Base-by-base conservation (phyloP, 306 rosid species). In the Lithocarpus polystachyus region DNA sequence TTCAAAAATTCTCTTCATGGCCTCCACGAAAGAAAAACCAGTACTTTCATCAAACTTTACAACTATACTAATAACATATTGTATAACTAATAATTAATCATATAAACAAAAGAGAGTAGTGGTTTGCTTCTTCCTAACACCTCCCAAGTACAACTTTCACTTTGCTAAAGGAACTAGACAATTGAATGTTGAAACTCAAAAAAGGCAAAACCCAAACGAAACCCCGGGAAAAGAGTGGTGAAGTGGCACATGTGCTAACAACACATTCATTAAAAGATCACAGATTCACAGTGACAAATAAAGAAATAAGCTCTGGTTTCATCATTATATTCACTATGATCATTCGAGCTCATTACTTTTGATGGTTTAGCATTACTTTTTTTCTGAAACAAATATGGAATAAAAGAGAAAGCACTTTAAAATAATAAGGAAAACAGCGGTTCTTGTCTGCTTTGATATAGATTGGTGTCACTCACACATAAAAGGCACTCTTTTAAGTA, bases 401-500 rank as follows among this genome's bases (percentile, higher is more conserved):
- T 74, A 78, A 80, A 83, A 54, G 53, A 5, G 23, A 31, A 68
- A 19, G 20, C 61, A 73, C 76, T 80, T 76, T 7, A 57, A 35
- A 51, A 6, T 64, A 35, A 57, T n/a, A 55, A 57, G 74, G 80
- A 74, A 70, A 81, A 72, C 76, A 75, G 54, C 70, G n/a, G 26
- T 57, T 20, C 6, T 79, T 74, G 67, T 70, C 81, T 68, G 76
- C 81, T 80, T 76, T 82, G 83, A 84, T 84, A 80, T 72, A 75
- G 87, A 86, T 84, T 70, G 82, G 74, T 82, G 78, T 73, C 86
- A 76, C 80, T 75, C 81, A 33, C 81, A 68, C 75, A 74, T 13
- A 68, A 79, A 81, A 68, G 24, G 79, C 82, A 37, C 77, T 83
- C 51, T 75, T 33, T 64, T 82, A 28, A 53, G 80, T 71, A 37